These are phyloP conservation scores for Kickxella alabastrina DNA, from an alignment of 192 early-diverging fungal species.

Conservation along the genomic window DNA sequence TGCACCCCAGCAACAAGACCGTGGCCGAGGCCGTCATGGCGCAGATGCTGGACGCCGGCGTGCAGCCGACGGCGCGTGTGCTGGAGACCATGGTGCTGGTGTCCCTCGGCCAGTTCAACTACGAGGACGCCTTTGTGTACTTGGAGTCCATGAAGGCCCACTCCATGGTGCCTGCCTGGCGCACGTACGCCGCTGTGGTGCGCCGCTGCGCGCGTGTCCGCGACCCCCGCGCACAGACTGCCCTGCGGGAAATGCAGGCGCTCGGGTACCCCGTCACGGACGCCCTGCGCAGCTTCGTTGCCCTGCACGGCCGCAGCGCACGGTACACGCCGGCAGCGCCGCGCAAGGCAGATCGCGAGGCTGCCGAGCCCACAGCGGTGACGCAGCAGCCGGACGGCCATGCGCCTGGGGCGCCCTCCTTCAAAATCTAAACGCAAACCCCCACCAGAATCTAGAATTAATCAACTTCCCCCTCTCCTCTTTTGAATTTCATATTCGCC, in stretches of 20 bases:
- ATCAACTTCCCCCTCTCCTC: neutral
- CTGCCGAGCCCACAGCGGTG: neutral
- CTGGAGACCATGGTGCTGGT: conserved; percentile 58
- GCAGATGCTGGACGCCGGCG: conserved; percentile 50
- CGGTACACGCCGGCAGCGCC: neutral
- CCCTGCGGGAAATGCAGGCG: conserved; percentile 62
- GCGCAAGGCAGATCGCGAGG: neutral
- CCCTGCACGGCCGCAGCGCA: conserved; percentile 24
- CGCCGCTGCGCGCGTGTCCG: conserved; percentile 55
- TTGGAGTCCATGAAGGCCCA: conserved; percentile 67
- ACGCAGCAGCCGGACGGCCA: no score
- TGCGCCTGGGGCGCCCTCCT: no score
- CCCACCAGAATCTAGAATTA: no score
- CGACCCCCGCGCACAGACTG: conserved; percentile 59
- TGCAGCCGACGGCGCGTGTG: conserved; percentile 52
- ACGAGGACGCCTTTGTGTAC: conserved; percentile 73
- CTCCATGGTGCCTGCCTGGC: conserved; percentile 55
- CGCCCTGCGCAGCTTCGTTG: conserved; percentile 26
- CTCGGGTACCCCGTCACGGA: conserved; percentile 53
- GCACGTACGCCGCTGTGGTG: conserved; percentile 53
- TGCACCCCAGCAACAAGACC: conserved; percentile 45
- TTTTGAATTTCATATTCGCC: neutral
- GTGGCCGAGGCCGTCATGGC: conserved; percentile 53
- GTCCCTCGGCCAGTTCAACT: conserved; percentile 55
- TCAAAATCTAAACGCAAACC: no score